A percentile compares a stretch with the other conserved stretches of the same genome.
Conservation (phyloP, 2,329 filamentous ascomycete species). For the Canariomyces notabilis region DNA sequence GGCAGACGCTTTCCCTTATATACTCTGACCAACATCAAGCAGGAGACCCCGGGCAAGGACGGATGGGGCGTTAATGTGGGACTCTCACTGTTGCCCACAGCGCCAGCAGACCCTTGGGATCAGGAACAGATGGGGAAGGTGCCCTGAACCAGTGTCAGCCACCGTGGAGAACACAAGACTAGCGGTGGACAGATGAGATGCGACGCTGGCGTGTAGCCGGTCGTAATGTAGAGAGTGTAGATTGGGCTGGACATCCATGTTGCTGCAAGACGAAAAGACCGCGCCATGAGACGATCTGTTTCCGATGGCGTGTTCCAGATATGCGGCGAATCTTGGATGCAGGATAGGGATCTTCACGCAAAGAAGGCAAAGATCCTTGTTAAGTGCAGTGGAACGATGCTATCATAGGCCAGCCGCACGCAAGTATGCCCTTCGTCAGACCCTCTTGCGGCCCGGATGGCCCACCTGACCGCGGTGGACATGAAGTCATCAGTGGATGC, state of each 20-base stretch:
- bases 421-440: conserved; percentile 1
- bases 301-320: conserved; percentile 4
- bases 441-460: conserved; percentile 2
- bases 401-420: conserved; percentile 4
- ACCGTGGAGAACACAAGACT: conserved; percentile 8
- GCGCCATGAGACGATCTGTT: conserved; percentile 8
- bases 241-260: conserved; percentile 1
- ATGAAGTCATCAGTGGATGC: conserved; percentile 14
- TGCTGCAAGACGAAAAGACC: conserved; percentile 6
- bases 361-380: not conserved
- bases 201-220: not conserved
- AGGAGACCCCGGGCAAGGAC: not conserved
- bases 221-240: not conserved
- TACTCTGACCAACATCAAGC: too few relatives aligned
- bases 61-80: conserved; percentile 2
- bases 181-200: not conserved
- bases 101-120: not conserved
- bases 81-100: not conserved
- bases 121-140: conserved; percentile 11
- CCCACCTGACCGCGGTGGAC: conserved; percentile 9
- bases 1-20: conserved; percentile 8
- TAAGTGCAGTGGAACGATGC: not conserved
- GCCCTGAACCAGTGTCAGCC: conserved; percentile 4
- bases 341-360: conserved; percentile 14
- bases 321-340: conserved; percentile 6